Evolutionary conservation across 176 grass and related monocot species (phyloP).

Genomic region (Pharus latifolius): DNA sequence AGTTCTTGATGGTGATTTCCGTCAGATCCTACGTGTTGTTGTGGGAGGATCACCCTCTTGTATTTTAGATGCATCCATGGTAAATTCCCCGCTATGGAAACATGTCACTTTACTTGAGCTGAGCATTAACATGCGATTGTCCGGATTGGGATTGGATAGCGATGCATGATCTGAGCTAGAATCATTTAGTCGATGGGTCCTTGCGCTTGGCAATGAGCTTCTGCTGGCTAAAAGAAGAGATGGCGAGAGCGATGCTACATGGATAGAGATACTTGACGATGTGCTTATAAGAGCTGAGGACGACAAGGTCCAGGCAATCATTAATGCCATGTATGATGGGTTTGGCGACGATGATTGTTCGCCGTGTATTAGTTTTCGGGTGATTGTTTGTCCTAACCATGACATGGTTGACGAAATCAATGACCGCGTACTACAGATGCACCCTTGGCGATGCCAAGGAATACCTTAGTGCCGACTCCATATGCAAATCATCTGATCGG

Average conservation of each 20-base stretch:
- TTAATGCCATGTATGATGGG: not conserved
- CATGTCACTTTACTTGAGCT: not conserved
- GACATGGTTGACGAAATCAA: not conserved
- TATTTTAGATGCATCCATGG: not conserved
- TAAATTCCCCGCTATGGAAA: not conserved
- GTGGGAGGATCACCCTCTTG: not conserved
- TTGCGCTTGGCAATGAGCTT: not conserved
- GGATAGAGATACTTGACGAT: not conserved
- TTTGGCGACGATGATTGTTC: accelerated
- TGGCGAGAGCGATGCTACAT: not conserved
- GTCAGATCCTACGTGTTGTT: not conserved
- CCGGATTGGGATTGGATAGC: not conserved
- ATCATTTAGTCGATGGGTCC: not conserved
- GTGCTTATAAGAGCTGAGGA: not conserved
- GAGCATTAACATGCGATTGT: not conserved
- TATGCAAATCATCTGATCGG: not conserved
- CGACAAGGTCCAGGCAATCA: not conserved
- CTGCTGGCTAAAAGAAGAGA: not conserved
- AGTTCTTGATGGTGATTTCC: not conserved
- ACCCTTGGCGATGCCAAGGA: not conserved
- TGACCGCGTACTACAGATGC: not conserved
- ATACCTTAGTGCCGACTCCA: not conserved
- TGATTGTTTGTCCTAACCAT: not conserved
- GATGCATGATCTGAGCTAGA: not conserved
- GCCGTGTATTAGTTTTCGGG: not conserved